Conservation (phyloP, 106 monocot species). For the Acanthochlamys bracteata region DNA sequence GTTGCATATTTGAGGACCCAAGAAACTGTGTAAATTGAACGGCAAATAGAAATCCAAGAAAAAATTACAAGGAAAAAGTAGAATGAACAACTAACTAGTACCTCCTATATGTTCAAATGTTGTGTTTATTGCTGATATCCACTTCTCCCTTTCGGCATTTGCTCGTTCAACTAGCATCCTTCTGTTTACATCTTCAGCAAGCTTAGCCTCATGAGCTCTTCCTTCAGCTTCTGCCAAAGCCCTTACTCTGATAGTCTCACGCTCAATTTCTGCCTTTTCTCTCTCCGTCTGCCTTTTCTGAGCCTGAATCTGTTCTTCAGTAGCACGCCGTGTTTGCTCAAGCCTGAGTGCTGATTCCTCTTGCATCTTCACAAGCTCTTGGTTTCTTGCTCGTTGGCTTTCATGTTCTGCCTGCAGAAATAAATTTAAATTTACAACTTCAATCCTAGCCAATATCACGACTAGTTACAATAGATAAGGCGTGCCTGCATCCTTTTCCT, state of each 20-base stretch:
- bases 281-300: conserved; percentile 76
- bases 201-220: conserved; percentile 72
- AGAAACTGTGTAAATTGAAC: too few species aligned
- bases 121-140: conserved; percentile 88
- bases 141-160: conserved; percentile 95
- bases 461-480: neutral
- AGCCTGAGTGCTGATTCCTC: conserved; percentile 83
- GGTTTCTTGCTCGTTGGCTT: conserved; percentile 83
- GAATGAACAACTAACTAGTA: too few species aligned
- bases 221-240: conserved; percentile 90
- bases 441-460: too few species aligned
- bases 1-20: too few species aligned
- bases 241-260: conserved; percentile 64
- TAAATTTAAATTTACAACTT: conserved; percentile 3
- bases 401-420: conserved; percentile 76
- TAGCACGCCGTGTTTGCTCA: conserved; percentile 79
- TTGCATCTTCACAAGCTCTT: conserved; percentile 96
- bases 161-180: conserved; percentile 69
- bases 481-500: conserved; percentile 91
- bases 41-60: too few species aligned
- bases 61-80: too few species aligned
- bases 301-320: conserved; percentile 90
- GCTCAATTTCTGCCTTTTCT: conserved; percentile 79
- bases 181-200: conserved; percentile 84
- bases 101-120: conserved; percentile 97